Percentiles rank a stretch among this genome's conserved stretches.
Conservation (phyloP, 1,284 basidiomycete genomes). For the Pseudomicrostroma phylloplanum region DNA sequence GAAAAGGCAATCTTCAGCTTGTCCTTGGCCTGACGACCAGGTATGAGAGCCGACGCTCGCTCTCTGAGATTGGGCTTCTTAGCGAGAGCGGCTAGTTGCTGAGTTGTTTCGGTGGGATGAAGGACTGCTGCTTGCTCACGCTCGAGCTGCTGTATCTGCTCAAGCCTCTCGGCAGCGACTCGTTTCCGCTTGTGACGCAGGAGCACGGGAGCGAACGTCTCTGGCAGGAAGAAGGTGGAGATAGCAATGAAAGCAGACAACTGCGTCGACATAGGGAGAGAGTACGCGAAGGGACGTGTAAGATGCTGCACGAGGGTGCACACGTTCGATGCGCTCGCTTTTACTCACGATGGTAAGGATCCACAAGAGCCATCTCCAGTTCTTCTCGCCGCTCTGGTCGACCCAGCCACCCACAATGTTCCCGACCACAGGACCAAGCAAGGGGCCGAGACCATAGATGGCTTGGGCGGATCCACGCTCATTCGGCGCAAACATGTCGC, state of each 20-base stretch:
- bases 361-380: constrained; percentile 38
- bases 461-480: constrained; percentile 31
- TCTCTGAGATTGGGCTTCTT: background rate
- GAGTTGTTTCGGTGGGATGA: background rate
- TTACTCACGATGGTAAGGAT: constrained; percentile 27
- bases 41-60: constrained; percentile 5
- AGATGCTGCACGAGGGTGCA: no score
- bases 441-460: constrained; percentile 34
- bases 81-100: background rate
- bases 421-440: constrained; percentile 40
- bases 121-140: background rate
- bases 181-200: constrained; percentile 23
- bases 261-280: constrained; percentile 12
- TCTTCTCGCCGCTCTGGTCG: constrained; percentile 14
- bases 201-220: constrained; percentile 37
- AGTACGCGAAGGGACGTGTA: constrained; percentile 9
- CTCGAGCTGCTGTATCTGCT: constrained; percentile 9
- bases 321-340: background rate
- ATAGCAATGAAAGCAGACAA: constrained; percentile 15
- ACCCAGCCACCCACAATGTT: constrained; percentile 37
- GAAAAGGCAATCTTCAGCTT: constrained; percentile 42
- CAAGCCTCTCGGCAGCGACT: constrained; percentile 7
- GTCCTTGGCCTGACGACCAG: constrained; percentile 15
- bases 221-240: constrained; percentile 22
- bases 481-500: constrained; percentile 38